Percentiles rank a stretch among this genome's conserved stretches.
Conservation (phyloP, 257 asterid genomes). For the Rauvolfia tetraphylla region DNA sequence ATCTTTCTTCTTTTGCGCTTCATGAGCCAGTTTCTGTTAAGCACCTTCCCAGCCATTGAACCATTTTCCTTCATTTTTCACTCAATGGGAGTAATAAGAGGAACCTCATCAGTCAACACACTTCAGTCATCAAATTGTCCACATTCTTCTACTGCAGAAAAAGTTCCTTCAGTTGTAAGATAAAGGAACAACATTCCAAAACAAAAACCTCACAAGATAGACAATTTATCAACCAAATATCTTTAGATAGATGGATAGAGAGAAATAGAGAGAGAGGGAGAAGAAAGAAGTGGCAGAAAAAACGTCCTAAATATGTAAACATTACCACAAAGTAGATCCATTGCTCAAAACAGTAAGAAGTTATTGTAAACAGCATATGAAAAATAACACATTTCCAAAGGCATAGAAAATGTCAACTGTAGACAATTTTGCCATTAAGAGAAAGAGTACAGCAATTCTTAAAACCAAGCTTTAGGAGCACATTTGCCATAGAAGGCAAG, state of each 20-base stretch:
- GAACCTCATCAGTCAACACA: background rate
- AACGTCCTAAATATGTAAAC: background rate
- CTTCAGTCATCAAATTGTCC: constrained; percentile 1
- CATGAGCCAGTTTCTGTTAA: constrained; percentile 63
- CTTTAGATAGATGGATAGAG: background rate
- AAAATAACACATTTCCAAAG: background rate
- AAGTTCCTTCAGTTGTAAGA: background rate
- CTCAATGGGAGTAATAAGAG: constrained; percentile 23
- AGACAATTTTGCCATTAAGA: background rate
- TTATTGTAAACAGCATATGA: background rate
- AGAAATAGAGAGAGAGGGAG: background rate
- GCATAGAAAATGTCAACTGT: background rate
- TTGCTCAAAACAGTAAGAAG: background rate
- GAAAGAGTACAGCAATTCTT: background rate
- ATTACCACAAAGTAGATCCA: background rate
- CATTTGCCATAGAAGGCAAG: background rate
- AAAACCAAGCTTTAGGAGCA: background rate
- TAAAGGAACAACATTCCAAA: background rate
- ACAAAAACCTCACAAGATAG: background rate
- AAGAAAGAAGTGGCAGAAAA: background rate
- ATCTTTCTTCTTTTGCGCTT: constrained; percentile 69
- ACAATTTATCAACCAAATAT: too few species aligned
- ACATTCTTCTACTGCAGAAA: constrained; percentile 9
- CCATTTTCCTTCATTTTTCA: constrained; percentile 51
- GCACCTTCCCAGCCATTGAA: constrained; percentile 42